These are phyloP conservation scores for Sporothrix brasiliensis DNA, from an alignment of 2,329 filamentous ascomycete species.

Conservation along the genomic window DNA sequence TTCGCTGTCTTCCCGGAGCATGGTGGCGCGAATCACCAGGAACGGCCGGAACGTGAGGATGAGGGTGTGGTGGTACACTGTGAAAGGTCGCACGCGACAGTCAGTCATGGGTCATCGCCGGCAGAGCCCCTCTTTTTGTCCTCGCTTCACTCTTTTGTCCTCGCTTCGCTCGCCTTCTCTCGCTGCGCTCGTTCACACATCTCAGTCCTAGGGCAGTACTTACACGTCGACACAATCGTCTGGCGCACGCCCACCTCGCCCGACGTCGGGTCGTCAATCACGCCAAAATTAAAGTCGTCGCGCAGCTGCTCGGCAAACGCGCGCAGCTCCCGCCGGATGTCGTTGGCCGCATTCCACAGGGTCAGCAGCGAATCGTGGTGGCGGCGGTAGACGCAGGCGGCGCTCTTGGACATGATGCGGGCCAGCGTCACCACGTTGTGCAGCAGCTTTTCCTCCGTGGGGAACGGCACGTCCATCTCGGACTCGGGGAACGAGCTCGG, in stretches of 20 bases:
- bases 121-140: background rate
- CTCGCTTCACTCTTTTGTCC: background rate
- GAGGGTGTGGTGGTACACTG: constrained; percentile 36
- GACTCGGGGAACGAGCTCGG: constrained; percentile 34
- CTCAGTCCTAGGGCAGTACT: background rate
- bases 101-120: no score
- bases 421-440: constrained; percentile 31
- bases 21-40: constrained; percentile 35
- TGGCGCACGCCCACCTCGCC: constrained; percentile 35
- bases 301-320: constrained; percentile 34
- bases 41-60: constrained; percentile 35
- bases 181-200: background rate
- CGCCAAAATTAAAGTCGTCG: constrained; percentile 31
- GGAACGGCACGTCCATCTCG: constrained; percentile 35
- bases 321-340: constrained; percentile 33
- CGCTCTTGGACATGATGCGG: constrained; percentile 35
- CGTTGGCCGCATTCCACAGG: constrained; percentile 36
- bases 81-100: background rate
- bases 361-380: constrained; percentile 35
- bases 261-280: constrained; percentile 29
- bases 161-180: background rate
- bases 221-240: constrained; percentile 35
- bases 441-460: constrained; percentile 34
- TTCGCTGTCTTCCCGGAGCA: constrained; percentile 31
- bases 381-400: constrained; percentile 32